Percentiles rank a stretch among this genome's conserved stretches.
Evolutionary conservation across 257 asterid species (phyloP).

Genomic region (Knoxia roxburghii): DNA sequence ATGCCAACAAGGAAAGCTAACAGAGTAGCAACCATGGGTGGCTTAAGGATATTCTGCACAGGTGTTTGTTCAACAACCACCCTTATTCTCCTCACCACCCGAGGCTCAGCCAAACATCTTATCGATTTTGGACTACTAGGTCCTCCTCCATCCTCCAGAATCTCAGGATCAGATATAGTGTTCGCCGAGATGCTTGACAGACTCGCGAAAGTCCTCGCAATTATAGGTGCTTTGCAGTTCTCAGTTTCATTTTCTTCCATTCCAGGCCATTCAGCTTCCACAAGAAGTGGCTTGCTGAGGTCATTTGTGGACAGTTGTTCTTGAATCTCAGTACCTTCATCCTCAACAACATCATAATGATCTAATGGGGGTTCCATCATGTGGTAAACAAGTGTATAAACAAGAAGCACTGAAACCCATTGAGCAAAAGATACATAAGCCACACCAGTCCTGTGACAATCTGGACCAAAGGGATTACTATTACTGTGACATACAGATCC

Average conservation of each 20-base stretch:
- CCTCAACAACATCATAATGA: slow-evolving; percentile 48
- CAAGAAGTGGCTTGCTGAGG: slow-evolving; percentile 81
- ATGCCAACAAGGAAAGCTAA: slow-evolving; percentile 73
- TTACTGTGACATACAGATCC: slow-evolving; percentile 72
- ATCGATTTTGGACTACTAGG: slow-evolving; percentile 57
- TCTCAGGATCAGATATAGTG: slow-evolving; percentile 44
- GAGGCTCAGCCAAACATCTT: slow-evolving; percentile 77
- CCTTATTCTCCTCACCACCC: slow-evolving; percentile 64
- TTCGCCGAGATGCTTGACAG: slow-evolving; percentile 34
- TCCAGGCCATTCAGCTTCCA: slow-evolving; percentile 99
- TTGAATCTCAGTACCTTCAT: slow-evolving; percentile 43
- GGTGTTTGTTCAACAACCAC: slow-evolving; percentile 79
- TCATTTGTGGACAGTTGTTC: slow-evolving; percentile 43
- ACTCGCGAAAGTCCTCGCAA: slow-evolving; percentile 53
- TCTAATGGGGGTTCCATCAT: slow-evolving; percentile 98
- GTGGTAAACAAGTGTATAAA: slow-evolving; percentile 89
- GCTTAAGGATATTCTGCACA: slow-evolving; percentile 68
- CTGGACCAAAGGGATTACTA: slow-evolving; percentile 64
- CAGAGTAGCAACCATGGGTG: slow-evolving; percentile 74
- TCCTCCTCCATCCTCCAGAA: slow-evolving; percentile 37
- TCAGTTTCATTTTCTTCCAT: slow-evolving; percentile 82
- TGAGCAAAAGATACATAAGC: slow-evolving; percentile 92
- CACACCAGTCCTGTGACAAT: slow-evolving; percentile 50
- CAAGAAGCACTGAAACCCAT: slow-evolving; percentile 89
- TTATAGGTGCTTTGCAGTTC: slow-evolving; percentile 76